phyloP scores from a whole-genome alignment of 306 rosid genomes.

The Neltuma alba region DNA sequence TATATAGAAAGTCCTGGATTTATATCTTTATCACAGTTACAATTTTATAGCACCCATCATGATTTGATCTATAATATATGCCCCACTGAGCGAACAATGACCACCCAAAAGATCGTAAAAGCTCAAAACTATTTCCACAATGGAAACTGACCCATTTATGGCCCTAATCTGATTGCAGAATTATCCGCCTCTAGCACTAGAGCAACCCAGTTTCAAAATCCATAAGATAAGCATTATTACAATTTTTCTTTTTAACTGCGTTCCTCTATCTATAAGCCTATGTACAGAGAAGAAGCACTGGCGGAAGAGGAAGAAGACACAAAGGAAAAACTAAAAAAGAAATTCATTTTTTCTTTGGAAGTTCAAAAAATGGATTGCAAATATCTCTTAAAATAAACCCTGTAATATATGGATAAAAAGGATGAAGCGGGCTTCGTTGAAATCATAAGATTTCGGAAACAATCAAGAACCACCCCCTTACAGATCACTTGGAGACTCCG shows the following conservation, averaged over 20 bases:
- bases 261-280: conserved; percentile 23
- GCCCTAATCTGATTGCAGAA: neutral
- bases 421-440: conserved; percentile 22
- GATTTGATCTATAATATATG: conserved; percentile 13
- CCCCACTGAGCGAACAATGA: conserved; percentile 31
- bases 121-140: conserved; percentile 14
- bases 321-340: neutral
- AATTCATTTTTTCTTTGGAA: neutral
- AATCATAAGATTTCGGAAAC: conserved; percentile 28
- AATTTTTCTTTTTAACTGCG: neutral
- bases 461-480: conserved; percentile 32
- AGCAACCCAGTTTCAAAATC: conserved; percentile 21
- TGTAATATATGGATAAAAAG: conserved; percentile 8
- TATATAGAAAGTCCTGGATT: conserved; percentile 31
- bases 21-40: conserved; percentile 30
- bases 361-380: conserved; percentile 35
- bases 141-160: conserved; percentile 2
- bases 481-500: conserved; percentile 72
- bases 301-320: neutral
- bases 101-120: conserved; percentile 27
- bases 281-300: conserved; percentile 31
- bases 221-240: conserved; percentile 19
- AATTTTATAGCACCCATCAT: conserved; percentile 31
- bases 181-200: conserved; percentile 10
- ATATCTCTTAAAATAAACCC: conserved; percentile 20